Conservation (phyloP, 495 filamentous ascomycete genomes). For the Neurospora pannonica region DNA sequence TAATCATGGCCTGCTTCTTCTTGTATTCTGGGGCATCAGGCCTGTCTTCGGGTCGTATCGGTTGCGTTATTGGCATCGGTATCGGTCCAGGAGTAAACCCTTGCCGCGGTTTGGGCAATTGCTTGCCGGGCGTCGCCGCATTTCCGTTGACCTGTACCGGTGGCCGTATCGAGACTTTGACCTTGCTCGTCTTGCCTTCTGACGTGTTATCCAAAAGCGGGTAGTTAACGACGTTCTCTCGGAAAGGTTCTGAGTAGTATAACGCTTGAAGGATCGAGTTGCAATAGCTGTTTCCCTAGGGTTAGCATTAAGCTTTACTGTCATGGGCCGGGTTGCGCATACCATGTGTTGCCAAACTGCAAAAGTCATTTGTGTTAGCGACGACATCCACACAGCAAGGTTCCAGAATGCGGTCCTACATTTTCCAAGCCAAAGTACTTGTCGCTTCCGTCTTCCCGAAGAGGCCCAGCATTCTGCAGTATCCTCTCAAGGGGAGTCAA, state of each 20-base stretch:
- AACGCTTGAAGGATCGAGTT: slow-evolving; percentile 97
- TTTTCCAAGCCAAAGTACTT: slow-evolving; percentile 99
- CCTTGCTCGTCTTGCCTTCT: slow-evolving; percentile 34
- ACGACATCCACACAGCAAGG: slow-evolving; percentile 1
- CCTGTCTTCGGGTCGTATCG: slow-evolving; percentile 51
- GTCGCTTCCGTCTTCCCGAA: slow-evolving; percentile 83
- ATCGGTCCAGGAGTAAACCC: slow-evolving; percentile 2
- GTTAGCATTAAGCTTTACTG: background rate
- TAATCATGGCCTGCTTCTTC: slow-evolving; percentile 86
- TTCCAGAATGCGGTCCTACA: slow-evolving; percentile 44
- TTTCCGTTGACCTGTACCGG: slow-evolving; percentile 31
- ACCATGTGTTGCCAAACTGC: slow-evolving; percentile 97
- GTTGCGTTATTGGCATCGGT: slow-evolving; percentile 15
- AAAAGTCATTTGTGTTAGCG: slow-evolving; percentile 12
- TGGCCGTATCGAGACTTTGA: slow-evolving; percentile 40
- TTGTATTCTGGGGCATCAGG: slow-evolving; percentile 90
- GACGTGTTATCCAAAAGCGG: slow-evolving; percentile 47
- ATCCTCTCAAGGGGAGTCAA: slow-evolving; percentile 76
- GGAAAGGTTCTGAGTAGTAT: slow-evolving; percentile 90
- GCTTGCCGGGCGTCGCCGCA: slow-evolving; percentile 39
- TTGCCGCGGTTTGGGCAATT: background rate
- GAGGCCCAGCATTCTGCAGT: slow-evolving; percentile 65
- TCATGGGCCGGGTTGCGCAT: slow-evolving; percentile 18
- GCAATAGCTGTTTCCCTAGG: slow-evolving; percentile 60
- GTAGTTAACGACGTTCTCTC: slow-evolving; percentile 90